Evolutionary conservation across 169 alveolate genomes (phyloP).

Genomic region (Plasmodium reichenowi): DNA sequence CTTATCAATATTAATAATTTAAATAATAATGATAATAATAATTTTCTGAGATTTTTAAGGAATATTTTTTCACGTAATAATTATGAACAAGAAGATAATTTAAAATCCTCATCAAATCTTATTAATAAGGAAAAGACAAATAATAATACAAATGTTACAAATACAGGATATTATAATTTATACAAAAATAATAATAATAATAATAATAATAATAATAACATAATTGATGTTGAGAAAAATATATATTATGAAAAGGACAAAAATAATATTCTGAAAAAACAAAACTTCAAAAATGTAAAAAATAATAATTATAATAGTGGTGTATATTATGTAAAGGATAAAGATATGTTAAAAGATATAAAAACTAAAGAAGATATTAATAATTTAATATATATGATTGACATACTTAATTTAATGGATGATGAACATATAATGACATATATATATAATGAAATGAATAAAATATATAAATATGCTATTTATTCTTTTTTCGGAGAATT

Average conservation of each 20-base stretch:
- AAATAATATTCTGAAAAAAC: neutral
- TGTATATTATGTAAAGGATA: slow-evolving; percentile 1
- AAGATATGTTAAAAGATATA: neutral
- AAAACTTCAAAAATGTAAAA: no score
- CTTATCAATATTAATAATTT: neutral
- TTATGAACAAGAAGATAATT: no score
- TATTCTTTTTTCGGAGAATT: slow-evolving; percentile 66
- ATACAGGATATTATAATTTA: neutral
- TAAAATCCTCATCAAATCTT: no score
- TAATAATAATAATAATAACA: neutral
- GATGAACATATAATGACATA: slow-evolving; percentile 30
- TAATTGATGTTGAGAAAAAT: neutral
- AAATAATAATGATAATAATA: neutral
- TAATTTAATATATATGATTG: slow-evolving; percentile 22
- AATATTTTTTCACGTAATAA: no score
- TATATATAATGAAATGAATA: slow-evolving; percentile 60
- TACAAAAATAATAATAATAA: neutral
- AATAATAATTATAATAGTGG: neutral
- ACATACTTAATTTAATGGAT: slow-evolving; percentile 41
- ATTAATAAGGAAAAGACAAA: neutral
- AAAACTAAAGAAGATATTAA: slow-evolving; percentile 5
- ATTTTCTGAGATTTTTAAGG: no score
- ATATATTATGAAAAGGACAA: neutral
- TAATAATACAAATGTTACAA: neutral
- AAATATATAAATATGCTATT: slow-evolving; percentile 60